Conservation (phyloP, 345 rosid genomes). For the Salix koriyanagi region DNA sequence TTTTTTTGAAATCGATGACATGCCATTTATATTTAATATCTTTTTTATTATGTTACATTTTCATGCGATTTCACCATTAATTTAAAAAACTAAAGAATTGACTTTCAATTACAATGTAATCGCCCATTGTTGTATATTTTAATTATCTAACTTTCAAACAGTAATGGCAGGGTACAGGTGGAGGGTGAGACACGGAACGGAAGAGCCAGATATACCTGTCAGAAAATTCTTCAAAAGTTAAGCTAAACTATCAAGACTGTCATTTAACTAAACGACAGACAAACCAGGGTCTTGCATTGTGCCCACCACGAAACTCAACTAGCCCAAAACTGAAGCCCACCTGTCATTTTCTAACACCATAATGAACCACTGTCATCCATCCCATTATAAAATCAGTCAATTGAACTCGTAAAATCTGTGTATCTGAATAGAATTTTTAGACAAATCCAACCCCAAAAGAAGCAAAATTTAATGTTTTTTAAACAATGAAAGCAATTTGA, state of each 20-base stretch:
- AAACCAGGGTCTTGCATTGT: neutral
- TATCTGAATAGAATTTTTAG: neutral
- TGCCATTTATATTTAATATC: too few relatives aligned
- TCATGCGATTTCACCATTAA: too few relatives aligned
- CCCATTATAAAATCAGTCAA: neutral
- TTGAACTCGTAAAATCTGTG: neutral
- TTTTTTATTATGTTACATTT: too few relatives aligned
- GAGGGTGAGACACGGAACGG: too few relatives aligned
- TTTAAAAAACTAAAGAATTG: too few relatives aligned
- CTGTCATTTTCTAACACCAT: conserved; percentile 9
- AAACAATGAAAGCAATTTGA: neutral
- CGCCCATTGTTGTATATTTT: too few relatives aligned
- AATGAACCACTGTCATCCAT: conserved; percentile 16
- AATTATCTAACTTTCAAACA: too few relatives aligned
- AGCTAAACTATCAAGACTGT: neutral
- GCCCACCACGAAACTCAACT: neutral
- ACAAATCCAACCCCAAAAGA: neutral
- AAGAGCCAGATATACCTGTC: too few relatives aligned
- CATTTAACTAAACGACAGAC: neutral
- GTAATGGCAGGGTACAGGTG: too few relatives aligned
- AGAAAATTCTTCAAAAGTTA: too few relatives aligned
- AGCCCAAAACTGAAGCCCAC: neutral
- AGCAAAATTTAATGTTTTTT: neutral
- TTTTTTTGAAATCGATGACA: too few relatives aligned
- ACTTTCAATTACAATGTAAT: too few relatives aligned